phyloP scores from a whole-genome alignment of 345 rosid genomes.

The Corchorus capsularis region DNA sequence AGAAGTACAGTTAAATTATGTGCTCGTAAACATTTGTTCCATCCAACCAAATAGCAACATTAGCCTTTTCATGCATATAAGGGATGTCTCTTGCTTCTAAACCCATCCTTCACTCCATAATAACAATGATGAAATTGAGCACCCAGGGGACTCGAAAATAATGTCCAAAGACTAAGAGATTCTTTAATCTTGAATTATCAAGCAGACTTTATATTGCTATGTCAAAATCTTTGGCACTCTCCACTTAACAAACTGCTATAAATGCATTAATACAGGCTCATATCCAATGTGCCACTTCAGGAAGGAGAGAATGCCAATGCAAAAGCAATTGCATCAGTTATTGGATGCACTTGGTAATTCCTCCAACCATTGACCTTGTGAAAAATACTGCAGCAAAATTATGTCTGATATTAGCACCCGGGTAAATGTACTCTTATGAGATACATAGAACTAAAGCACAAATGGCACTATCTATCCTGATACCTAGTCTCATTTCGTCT shows the following conservation, averaged over 20 bases:
- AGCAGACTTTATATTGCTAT: conserved; percentile 22
- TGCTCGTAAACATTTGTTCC: not conserved
- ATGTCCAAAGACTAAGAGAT: conserved; percentile 17
- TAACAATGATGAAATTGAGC: conserved; percentile 10
- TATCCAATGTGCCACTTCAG: conserved; percentile 34
- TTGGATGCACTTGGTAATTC: conserved; percentile 36
- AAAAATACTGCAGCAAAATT: conserved; percentile 45
- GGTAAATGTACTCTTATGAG: conserved; percentile 39
- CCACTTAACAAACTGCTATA: conserved; percentile 26
- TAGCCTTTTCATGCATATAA: conserved; percentile 15
- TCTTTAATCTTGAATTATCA: conserved; percentile 32
- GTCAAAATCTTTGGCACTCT: conserved; percentile 28
- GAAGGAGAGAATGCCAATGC: conserved; percentile 38
- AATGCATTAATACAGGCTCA: conserved; percentile 31
- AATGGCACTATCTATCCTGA: conserved; percentile 22
- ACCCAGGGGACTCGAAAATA: not conserved
- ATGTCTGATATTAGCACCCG: conserved; percentile 42
- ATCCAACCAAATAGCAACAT: not conserved
- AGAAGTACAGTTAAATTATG: not conserved
- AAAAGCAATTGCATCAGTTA: conserved; percentile 39
- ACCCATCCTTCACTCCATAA: conserved; percentile 17
- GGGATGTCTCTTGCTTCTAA: conserved; percentile 20
- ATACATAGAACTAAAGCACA: conserved; percentile 34
- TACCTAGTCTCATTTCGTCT: conserved; percentile 20
- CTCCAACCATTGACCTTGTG: conserved; percentile 40